These are phyloP conservation scores for Rhizophora apiculata DNA, from an alignment of 345 rosid species.

Conservation along the genomic window DNA sequence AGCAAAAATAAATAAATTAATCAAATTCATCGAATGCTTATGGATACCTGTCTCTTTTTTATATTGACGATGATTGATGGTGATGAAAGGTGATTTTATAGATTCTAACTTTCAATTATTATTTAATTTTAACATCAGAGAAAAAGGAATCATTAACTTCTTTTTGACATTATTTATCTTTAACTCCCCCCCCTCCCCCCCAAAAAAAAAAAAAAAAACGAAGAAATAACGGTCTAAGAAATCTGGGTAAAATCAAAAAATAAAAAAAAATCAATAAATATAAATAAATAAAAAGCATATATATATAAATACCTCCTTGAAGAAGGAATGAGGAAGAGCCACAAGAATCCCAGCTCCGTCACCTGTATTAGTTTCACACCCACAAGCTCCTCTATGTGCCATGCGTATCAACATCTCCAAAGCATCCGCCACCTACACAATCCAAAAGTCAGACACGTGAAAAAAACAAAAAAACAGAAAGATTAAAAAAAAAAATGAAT, in stretches of 20 bases:
- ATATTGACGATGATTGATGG: too few species aligned
- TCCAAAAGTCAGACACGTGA: not conserved
- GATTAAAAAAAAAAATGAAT: not conserved
- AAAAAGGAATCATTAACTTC: too few species aligned
- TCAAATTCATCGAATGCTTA: not conserved
- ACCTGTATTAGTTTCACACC: conserved; percentile 95
- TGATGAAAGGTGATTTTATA: too few species aligned
- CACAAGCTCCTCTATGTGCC: conserved; percentile 99
- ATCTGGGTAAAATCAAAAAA: too few species aligned
- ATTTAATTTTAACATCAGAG: too few species aligned
- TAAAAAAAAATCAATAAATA: too few species aligned
- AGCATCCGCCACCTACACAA: conserved; percentile 71
- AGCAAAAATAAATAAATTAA: not conserved
- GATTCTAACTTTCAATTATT: too few species aligned
- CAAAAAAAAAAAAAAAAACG: too few species aligned
- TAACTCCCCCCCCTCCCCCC: too few species aligned
- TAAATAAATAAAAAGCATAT: not conserved
- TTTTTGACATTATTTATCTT: too few species aligned
- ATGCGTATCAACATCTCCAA: conserved; percentile 92
- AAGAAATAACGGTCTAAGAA: too few species aligned
- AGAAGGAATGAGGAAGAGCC: conserved; percentile 81
- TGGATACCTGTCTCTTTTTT: too few species aligned
- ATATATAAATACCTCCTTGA: conserved; percentile 46
- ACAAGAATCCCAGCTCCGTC: conserved; percentile 99
- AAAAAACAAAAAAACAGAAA: conserved; percentile 10